Evolutionary conservation across 2,329 filamentous ascomycete genomes (phyloP), one percentile per base, ranked within the genome.

Genomic region (Fusarium sp.): DNA sequence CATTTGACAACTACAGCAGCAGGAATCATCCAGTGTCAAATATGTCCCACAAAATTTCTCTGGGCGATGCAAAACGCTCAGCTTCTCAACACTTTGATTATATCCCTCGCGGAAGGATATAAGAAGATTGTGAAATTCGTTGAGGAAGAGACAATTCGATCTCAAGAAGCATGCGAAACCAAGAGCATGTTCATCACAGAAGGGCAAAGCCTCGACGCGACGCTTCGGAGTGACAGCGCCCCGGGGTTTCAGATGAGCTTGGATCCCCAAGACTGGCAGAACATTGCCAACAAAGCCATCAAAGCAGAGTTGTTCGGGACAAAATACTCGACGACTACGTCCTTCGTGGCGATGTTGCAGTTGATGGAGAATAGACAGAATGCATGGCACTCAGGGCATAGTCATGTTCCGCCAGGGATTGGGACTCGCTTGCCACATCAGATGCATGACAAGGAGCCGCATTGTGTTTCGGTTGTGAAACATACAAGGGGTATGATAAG

Each of bases 51-150:
- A 0, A 57, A 70, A 26, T 75, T 74, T 8, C 53, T 74, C 10
- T 74, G 72, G 72, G 72, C 72, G 2, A 74, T 74, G 72, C 72
- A 74, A 34, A 74, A 74, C 13, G 67, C 71, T 3, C 72, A 74
- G 40, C 52, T 74, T 1, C 62, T 75, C 3, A 74, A 72, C 12
- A 75, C 72, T 0, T 57, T 74, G 2, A 66, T 74, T 2, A 46
- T 71, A 12, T 74, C 72, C 3, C 63, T 75, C 7, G 72, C 72
- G 1, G 72, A 74, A 49, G 67, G 62, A 15, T 75, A 72, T 4
- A 74, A 69, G 46, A 74, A 67, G 57, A 59, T 74, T 18, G 49
- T 70, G 3, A 46, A 64, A 2, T 71, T 62, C 18, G 64, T 74
- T 3, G 67, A 74, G 5, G 65, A 70, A 1, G 72, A 75, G 40